phyloP scores from a whole-genome alignment of 768 basidiomycete genomes.

The Hirschioporus abietinus region DNA sequence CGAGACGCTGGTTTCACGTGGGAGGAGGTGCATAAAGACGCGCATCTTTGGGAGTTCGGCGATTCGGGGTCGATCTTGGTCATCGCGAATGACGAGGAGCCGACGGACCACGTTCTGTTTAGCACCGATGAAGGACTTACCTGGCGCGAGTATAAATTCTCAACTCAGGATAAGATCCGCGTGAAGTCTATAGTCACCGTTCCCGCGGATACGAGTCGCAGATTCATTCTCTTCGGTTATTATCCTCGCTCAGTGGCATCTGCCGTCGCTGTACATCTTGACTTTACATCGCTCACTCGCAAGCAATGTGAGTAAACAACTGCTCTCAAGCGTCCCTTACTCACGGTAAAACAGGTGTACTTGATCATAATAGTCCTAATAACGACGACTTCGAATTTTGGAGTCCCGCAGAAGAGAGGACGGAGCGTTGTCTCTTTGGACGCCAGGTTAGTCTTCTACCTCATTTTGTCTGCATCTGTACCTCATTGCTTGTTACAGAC shows the following conservation, averaged over 20 bases:
- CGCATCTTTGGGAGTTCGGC: conserved; percentile 96
- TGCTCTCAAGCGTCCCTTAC: conserved; percentile 9
- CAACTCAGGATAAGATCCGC: conserved; percentile 57
- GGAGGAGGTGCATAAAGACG: conserved; percentile 98
- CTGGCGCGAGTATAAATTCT: conserved; percentile 88
- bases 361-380: conserved; percentile 64
- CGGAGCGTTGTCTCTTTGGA: conserved; percentile 88
- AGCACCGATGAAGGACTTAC: conserved; percentile 83
- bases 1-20: conserved; percentile 97
- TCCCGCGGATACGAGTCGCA: conserved; percentile 82
- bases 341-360: conserved; percentile 43
- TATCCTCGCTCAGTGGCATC: conserved; percentile 37
- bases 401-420: conserved; percentile 89
- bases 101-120: conserved; percentile 85
- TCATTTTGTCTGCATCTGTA: background rate
- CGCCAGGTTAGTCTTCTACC: conserved; percentile 52
- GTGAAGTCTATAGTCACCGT: conserved; percentile 81
- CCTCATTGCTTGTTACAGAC: conserved; percentile 43
- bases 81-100: conserved; percentile 92
- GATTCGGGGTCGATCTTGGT: conserved; percentile 93
- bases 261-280: conserved; percentile 76
- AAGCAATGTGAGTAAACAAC: conserved; percentile 59
- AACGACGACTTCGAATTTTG: conserved; percentile 95
- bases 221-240: conserved; percentile 81
- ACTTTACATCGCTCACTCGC: conserved; percentile 76